Percentiles rank a stretch among this genome's conserved stretches.
Conservation (phyloP, 2,329 filamentous ascomycete genomes). For the Colletotrichum australisinense region DNA sequence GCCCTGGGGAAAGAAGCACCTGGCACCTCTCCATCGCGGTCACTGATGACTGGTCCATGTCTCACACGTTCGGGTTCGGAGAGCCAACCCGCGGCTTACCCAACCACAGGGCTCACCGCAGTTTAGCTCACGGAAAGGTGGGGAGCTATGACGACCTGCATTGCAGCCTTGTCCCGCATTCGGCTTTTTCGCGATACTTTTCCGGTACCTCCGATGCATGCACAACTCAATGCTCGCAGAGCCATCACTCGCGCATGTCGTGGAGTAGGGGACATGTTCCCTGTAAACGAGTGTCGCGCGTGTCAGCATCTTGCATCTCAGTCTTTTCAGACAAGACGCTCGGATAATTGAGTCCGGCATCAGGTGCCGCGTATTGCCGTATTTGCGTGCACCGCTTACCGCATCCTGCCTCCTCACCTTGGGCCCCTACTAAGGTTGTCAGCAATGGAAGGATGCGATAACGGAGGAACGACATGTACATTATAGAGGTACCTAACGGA, state of each 20-base stretch:
- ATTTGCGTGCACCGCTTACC: not conserved
- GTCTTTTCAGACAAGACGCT: not conserved
- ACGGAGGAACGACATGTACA: not conserved
- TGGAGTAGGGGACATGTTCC: not conserved
- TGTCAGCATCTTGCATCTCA: conserved; percentile 8
- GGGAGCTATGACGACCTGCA: conserved; percentile 38
- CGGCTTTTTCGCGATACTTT: conserved; percentile 25
- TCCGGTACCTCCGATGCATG: conserved; percentile 28
- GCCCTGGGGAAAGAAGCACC: not conserved
- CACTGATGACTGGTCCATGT: no score
- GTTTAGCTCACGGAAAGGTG: conserved; percentile 32
- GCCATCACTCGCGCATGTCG: not conserved
- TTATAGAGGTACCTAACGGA: no score
- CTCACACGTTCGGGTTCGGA: conserved; percentile 8
- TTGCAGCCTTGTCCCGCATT: conserved; percentile 30
- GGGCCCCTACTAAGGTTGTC: not conserved
- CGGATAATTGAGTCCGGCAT: not conserved
- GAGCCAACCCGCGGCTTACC: not conserved
- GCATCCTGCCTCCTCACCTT: not conserved
- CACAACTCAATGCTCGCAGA: conserved; percentile 1
- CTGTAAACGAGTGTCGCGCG: conserved; percentile 8
- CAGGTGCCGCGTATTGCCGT: conserved; percentile 1
- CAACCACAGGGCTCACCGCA: conserved; percentile 23
- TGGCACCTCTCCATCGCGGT: no score
- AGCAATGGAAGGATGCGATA: not conserved